Evolutionary conservation across 495 filamentous ascomycete species (phyloP), one percentile per base, ranked within the genome.

Genomic region (Tuber magnatum): DNA sequence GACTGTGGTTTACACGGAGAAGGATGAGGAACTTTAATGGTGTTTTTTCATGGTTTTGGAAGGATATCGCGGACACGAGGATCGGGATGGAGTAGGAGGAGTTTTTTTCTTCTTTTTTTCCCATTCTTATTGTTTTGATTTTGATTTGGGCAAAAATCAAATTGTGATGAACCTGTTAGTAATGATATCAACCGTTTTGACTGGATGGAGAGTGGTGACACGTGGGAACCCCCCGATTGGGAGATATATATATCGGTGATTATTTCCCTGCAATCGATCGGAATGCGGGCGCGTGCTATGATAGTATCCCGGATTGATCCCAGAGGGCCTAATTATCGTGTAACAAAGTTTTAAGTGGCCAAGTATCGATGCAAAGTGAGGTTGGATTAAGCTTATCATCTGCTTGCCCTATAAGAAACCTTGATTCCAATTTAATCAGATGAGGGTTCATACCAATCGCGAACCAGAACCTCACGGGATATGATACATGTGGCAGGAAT

Each of bases 1-100:
- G 80, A 82, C 80, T 3, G 77, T 82, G 40, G 80, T 82, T 24
- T 82, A 77, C 35, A 80, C 79, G 71, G 80, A 82, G 70, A 77
- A 77, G 68, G 80, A 82, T 71, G 80, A 76, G 40, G 70, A 65
- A 20, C 56, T 65, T 65, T 65, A 35, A 12, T 65, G n/a, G 3
- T 65, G 1, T 65, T 35, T 65, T 65, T 35, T 18, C 5, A 18
- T 14, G 28, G 16, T 35, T 20, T 65, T 20, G 14, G 56, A 61
- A 61, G 56, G 56, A 20, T 12, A 65, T 2, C 24, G 28, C 28
- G 12, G 56, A 35, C 3, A 28, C 56, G 56, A 16, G 56, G 56
- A 65, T 65, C 28, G 56, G 48, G 56, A 35, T 65, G 56, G 56
- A 65, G 56, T 65, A 65, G 56, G 51, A 16, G 51, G 56, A 61